Conservation (phyloP, 1,139 yeast genomes). For the Candida tropicalis region DNA sequence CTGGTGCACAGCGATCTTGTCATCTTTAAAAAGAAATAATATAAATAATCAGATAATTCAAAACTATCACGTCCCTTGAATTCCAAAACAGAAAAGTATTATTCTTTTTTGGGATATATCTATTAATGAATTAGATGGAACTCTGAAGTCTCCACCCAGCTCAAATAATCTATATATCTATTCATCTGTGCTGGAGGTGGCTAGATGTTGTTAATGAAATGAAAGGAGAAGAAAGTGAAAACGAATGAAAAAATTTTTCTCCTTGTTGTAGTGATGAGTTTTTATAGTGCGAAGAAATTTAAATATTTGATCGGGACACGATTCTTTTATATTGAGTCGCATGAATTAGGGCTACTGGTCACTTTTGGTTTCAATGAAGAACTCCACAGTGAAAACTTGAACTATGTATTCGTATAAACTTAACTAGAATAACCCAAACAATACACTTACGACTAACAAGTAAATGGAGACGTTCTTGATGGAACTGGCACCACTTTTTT, state of each 20-base stretch:
- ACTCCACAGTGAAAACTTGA: no score
- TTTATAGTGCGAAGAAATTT: background rate
- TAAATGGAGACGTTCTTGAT: no score
- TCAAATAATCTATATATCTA: slow-evolving; percentile 2
- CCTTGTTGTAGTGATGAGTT: background rate
- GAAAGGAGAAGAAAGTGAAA: background rate
- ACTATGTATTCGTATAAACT: no score
- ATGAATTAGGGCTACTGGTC: background rate
- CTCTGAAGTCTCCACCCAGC: background rate
- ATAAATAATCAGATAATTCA: background rate
- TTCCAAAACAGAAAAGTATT: background rate
- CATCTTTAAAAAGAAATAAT: slow-evolving; percentile 25
- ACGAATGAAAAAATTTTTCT: background rate
- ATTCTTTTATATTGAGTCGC: background rate
- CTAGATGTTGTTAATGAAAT: background rate
- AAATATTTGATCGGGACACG: no score
- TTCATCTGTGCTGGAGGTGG: background rate
- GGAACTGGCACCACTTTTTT: no score
- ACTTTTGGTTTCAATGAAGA: no score
- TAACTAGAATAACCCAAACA: no score
- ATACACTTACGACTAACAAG: no score
- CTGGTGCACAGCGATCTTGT: slow-evolving; percentile 52
- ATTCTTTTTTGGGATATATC: background rate
- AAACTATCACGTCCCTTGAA: no score
- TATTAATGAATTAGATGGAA: background rate